Base-by-base conservation (phyloP, 441 rosid species). In the Flueggea neowawraea region DNA sequence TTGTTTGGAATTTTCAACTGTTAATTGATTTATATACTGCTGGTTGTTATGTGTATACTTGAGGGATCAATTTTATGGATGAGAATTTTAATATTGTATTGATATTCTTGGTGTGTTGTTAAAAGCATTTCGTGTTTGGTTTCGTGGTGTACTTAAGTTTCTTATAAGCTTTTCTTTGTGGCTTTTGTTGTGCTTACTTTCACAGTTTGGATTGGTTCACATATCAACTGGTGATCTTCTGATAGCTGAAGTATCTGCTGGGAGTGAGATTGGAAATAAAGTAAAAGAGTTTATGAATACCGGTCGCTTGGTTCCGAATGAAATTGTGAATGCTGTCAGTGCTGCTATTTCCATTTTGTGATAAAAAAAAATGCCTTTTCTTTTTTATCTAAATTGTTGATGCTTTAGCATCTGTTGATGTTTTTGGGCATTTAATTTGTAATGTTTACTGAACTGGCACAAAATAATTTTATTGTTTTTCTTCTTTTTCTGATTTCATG, bases 201-300 rank as follows among this genome's bases (percentile, higher is more conserved):
- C 73, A 69, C 87, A 94, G 98, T 94, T 84, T 68, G 96, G 97
- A 64, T 74, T 90, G 80, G 88, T 94, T 55, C 97, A 94, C 73
- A 77, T 94, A 79, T 94, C 98, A 59, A 85, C 96, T 10, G 97
- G 98, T 44, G 98, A 94, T 75, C 78, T 94, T 15, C 75, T 90
- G 63, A 85, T 96, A 70, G 93, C 87, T 62, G 91, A 94, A 76
- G 90, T 88, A 0, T 80, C 96, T 66, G 71, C 88, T 7, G 88
- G 78, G 77, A 84, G 97, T 51, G 95, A 88, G 32, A 84, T 85
- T 36, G 97, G 97, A 58, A 80, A 80, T 33, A 85, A 70, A 73
- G 96, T 93, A 10, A 89, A 88, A 75, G 93, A 84, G 70, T 94
- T 77, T 78, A 88, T 88, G 89, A 78, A 85, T 73, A 76, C 82